phyloP scores from a whole-genome alignment of 1,139 yeast genomes.

The Kodamaea fungicola region DNA sequence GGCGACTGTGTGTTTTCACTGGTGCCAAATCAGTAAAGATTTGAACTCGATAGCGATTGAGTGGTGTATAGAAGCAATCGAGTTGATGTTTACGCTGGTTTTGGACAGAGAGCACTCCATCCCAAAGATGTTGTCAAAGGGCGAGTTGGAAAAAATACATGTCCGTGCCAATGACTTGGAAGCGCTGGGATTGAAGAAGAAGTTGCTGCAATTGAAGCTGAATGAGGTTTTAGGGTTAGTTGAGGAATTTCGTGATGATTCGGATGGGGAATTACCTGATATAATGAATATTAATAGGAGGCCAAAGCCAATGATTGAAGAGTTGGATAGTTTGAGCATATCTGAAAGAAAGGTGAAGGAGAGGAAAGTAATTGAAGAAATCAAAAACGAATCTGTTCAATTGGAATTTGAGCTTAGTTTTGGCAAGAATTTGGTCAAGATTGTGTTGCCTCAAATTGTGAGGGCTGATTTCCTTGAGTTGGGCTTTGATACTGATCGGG shows the following conservation, averaged over 20 bases:
- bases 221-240: slow-evolving; percentile 42
- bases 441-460: slow-evolving; percentile 13
- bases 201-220: slow-evolving; percentile 28
- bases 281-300: slow-evolving; percentile 17
- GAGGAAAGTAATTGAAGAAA: neutral
- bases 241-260: slow-evolving; percentile 28
- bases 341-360: neutral
- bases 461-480: too few species aligned
- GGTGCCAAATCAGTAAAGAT: slow-evolving; percentile 56
- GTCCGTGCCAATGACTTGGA: slow-evolving; percentile 30
- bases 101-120: slow-evolving; percentile 42
- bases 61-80: slow-evolving; percentile 70
- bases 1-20: slow-evolving; percentile 55
- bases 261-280: slow-evolving; percentile 15
- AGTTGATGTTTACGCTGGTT: slow-evolving; percentile 40
- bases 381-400: too few species aligned
- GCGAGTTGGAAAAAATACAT: slow-evolving; percentile 40
- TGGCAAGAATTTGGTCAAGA: slow-evolving; percentile 8
- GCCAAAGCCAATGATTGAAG: slow-evolving; percentile 37
- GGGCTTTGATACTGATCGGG: too few species aligned
- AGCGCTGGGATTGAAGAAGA: slow-evolving; percentile 31
- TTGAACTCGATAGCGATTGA: slow-evolving; percentile 49
- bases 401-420: too few species aligned
- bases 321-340: slow-evolving; percentile 22
- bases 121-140: slow-evolving; percentile 66